Evolutionary conservation across 768 basidiomycete genomes (phyloP).

Genomic region (Gloeophyllum trabeum): DNA sequence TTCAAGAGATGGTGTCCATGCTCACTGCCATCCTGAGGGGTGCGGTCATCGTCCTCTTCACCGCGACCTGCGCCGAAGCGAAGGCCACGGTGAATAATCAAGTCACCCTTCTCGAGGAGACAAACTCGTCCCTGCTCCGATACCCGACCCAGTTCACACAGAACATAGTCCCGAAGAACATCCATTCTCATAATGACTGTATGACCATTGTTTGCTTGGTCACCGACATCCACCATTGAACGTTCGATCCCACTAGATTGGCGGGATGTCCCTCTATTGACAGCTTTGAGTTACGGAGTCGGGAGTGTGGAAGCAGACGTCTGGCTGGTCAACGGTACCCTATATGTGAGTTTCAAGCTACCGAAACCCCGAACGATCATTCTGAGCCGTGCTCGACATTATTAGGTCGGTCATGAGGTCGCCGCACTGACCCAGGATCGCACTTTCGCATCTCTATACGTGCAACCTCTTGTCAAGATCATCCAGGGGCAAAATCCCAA

Average conservation of each 20-base stretch:
- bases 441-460: slow-evolving; percentile 35
- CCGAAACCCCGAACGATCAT: no score
- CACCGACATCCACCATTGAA: not conserved
- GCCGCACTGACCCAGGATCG: slow-evolving; percentile 29
- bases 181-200: slow-evolving; percentile 52
- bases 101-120: slow-evolving; percentile 16
- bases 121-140: slow-evolving; percentile 25
- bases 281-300: slow-evolving; percentile 36
- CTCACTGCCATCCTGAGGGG: no score
- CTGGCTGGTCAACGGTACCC: slow-evolving; percentile 30
- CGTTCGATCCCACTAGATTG: slow-evolving; percentile 24
- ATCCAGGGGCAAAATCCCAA: slow-evolving; percentile 30
- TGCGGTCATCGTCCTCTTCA: not conserved
- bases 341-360: slow-evolving; percentile 27
- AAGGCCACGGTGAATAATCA: slow-evolving; percentile 10
- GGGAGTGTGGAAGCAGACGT: slow-evolving; percentile 45
- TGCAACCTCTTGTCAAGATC: slow-evolving; percentile 32
- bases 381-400: no score
- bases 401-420: slow-evolving; percentile 33
- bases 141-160: slow-evolving; percentile 40
- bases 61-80: not conserved
- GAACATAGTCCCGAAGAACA: slow-evolving; percentile 31
- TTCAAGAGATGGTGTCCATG: no score
- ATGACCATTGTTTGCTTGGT: not conserved
- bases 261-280: slow-evolving; percentile 37